A percentile compares a stretch with the other conserved stretches of the same genome.
Evolutionary conservation across 192 early-diverging fungal genomes (phyloP).

Genomic region (Podochytrium sp.): DNA sequence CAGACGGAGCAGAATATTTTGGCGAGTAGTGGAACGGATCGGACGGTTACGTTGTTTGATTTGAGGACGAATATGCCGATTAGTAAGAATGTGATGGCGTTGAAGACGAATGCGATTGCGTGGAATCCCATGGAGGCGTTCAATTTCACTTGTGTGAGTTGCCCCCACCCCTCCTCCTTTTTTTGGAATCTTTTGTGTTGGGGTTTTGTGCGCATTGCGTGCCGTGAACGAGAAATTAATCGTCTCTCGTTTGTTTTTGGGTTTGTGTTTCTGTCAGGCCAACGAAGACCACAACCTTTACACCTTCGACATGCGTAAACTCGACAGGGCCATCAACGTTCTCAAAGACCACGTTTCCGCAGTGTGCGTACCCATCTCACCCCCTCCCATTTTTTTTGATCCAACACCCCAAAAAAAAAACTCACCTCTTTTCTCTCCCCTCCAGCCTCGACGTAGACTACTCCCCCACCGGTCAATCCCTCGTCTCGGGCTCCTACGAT

Average conservation of each 20-base stretch:
- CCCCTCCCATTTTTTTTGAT: not conserved
- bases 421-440: not conserved
- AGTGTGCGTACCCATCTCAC: constrained; percentile 60
- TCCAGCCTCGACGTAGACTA: constrained; percentile 91
- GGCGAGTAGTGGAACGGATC: constrained; percentile 91
- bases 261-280: constrained; percentile 50
- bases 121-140: constrained; percentile 99
- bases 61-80: constrained; percentile 86
- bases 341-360: constrained; percentile 97
- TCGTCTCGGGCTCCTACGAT: constrained; percentile 97
- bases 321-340: constrained; percentile 83
- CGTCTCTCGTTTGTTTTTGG: not conserved
- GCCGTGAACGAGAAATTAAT: too few species aligned
- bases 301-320: constrained; percentile 96
- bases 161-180: not conserved
- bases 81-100: constrained; percentile 78
- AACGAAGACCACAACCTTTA: constrained; percentile 99
- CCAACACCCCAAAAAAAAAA: not conserved
- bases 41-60: constrained; percentile 94
- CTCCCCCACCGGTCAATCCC: constrained; percentile 94
- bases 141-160: constrained; percentile 78
- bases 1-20: constrained; percentile 94
- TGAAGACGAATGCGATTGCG: constrained; percentile 88
- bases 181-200: constrained; percentile 45
- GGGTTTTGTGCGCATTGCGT: too few species aligned